Evolutionary conservation across 2,329 filamentous ascomycete species (phyloP).

Genomic region (Fusarium sarcochroum): DNA sequence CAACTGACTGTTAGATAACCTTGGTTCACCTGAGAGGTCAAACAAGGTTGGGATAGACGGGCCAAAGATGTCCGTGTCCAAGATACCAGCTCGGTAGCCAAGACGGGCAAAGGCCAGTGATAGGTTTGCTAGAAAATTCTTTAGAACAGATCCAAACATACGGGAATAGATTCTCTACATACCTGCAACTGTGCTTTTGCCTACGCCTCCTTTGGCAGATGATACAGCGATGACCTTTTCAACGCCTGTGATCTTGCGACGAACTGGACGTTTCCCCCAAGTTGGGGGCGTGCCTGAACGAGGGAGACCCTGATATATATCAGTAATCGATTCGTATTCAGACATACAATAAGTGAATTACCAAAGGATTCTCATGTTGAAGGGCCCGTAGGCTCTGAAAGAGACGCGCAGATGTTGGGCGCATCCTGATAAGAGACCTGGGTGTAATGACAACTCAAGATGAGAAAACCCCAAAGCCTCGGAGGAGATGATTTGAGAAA

Average conservation of each 20-base stretch:
- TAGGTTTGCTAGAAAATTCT: conserved; percentile 75
- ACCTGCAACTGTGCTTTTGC: conserved; percentile 95
- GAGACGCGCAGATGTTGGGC: conserved; percentile 54
- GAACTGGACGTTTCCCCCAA: conserved; percentile 83
- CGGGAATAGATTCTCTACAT: conserved; percentile 13
- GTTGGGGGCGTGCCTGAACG: conserved; percentile 72
- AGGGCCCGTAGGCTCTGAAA: conserved; percentile 52
- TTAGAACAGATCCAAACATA: not conserved
- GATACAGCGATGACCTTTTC: conserved; percentile 96
- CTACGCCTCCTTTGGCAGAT: conserved; percentile 97
- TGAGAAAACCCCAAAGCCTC: not conserved
- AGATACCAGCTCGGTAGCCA: conserved; percentile 86
- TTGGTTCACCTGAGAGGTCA: conserved; percentile 83
- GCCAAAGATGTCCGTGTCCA: conserved; percentile 97
- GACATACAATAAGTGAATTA: conserved; percentile 52
- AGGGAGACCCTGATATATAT: conserved; percentile 78
- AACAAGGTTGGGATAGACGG: conserved; percentile 94
- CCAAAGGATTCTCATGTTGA: conserved; percentile 88
- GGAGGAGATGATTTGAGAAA: too few species aligned
- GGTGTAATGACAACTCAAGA: not conserved
- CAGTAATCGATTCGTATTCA: not conserved
- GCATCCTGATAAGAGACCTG: conserved; percentile 52
- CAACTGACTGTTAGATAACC: conserved; percentile 77
- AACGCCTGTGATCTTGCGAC: conserved; percentile 85
- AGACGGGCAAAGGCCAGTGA: conserved; percentile 87